phyloP scores from a whole-genome alignment of 805 yeast species.

The Metschnikowia lochheadii region DNA sequence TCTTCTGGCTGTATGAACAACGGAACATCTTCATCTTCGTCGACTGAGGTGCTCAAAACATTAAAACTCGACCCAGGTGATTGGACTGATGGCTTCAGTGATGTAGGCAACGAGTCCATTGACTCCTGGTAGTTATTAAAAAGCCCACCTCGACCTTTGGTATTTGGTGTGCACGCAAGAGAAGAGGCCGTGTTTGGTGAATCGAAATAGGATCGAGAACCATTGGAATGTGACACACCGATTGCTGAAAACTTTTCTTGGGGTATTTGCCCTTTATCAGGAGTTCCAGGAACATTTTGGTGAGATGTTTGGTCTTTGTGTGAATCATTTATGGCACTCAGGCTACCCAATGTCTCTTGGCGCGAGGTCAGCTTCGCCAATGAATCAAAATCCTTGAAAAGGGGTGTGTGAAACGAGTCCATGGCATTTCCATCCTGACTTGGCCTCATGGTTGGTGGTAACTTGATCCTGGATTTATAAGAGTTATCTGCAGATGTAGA shows the following conservation, averaged over 20 bases:
- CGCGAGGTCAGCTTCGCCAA: background rate
- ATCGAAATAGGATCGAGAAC: slow-evolving; percentile 1
- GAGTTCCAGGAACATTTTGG: background rate
- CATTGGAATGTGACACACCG: background rate
- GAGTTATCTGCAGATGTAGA: slow-evolving; percentile 24
- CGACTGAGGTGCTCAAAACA: slow-evolving; percentile 17
- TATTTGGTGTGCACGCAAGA: slow-evolving; percentile 1
- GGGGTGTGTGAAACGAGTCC: background rate
- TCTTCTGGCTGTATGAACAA: slow-evolving; percentile 59
- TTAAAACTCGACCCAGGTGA: slow-evolving; percentile 15
- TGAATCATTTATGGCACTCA: background rate
- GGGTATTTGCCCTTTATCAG: background rate
- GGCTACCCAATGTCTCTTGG: background rate
- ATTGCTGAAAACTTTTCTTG: background rate
- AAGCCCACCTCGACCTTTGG: background rate
- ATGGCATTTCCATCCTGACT: background rate
- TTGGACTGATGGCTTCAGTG: background rate
- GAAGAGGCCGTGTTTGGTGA: slow-evolving; percentile 2
- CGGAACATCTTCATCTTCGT: slow-evolving; percentile 39
- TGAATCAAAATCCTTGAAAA: background rate
- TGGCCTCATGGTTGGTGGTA: slow-evolving; percentile 24
- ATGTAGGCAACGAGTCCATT: slow-evolving; percentile 1
- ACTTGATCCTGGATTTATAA: slow-evolving; percentile 30
- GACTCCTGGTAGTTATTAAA: slow-evolving; percentile 1
- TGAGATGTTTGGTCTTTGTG: background rate